Conservation (phyloP, 768 basidiomycete genomes). For the Suillus tomentosus region DNA sequence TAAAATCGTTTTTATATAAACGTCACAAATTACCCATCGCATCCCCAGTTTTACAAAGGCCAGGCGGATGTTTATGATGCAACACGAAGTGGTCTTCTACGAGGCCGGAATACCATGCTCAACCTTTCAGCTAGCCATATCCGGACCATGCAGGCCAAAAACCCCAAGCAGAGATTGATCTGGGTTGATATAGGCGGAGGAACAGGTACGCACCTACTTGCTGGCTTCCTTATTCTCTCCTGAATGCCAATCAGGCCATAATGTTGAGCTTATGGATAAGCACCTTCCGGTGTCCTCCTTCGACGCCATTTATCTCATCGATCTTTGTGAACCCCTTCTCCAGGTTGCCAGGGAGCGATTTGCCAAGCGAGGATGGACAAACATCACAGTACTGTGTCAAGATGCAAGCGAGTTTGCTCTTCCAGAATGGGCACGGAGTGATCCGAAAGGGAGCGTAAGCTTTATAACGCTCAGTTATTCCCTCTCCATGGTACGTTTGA, state of each 20-base stretch:
- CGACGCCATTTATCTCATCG: conserved; percentile 70
- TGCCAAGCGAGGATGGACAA: conserved; percentile 66
- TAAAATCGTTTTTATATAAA: neutral
- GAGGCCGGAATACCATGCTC: conserved; percentile 74
- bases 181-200: conserved; percentile 85
- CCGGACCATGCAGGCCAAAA: conserved; percentile 41
- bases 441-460: conserved; percentile 56
- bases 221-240: neutral
- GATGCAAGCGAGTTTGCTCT: conserved; percentile 70
- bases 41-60: conserved; percentile 57
- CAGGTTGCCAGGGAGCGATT: conserved; percentile 72
- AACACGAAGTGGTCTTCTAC: conserved; percentile 60
- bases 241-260: conserved; percentile 45
- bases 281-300: conserved; percentile 58
- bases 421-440: conserved; percentile 55
- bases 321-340: conserved; percentile 71
- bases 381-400: conserved; percentile 71
- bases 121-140: conserved; percentile 66
- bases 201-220: conserved; percentile 43
- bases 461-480: conserved; percentile 59
- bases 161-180: conserved; percentile 51
- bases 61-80: conserved; percentile 75
- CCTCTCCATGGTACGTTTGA: conserved; percentile 49
- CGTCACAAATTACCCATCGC: neutral
- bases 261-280: conserved; percentile 73